Conservation (phyloP, 2,329 filamentous ascomycete species). For the Neocatenulostroma microsporum region DNA sequence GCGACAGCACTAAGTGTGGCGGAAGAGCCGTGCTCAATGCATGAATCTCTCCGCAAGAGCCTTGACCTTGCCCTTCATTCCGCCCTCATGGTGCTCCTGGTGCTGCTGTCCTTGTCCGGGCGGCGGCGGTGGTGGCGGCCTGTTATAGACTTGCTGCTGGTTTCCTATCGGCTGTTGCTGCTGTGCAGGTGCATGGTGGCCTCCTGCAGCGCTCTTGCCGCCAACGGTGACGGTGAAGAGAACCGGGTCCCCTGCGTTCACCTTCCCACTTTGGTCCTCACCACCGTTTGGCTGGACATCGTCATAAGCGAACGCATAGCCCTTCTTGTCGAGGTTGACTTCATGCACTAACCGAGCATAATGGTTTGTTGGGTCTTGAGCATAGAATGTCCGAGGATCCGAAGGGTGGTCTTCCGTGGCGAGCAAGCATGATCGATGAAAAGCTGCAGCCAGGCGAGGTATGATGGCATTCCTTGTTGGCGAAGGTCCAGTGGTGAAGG, state of each 20-base stretch:
- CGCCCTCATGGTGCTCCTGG: constrained; percentile 4
- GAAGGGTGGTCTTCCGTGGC: constrained; percentile 34
- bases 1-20: too few relatives aligned
- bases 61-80: constrained; percentile 13
- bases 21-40: constrained; percentile 11
- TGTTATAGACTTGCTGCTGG: constrained; percentile 9
- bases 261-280: constrained; percentile 48
- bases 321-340: constrained; percentile 51
- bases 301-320: constrained; percentile 59
- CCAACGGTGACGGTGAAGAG: constrained; percentile 44
- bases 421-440: constrained; percentile 67
- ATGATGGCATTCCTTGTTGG: constrained; percentile 53
- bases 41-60: constrained; percentile 15
- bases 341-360: constrained; percentile 55
- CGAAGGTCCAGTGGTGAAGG: constrained; percentile 45
- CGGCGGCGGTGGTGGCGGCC: constrained; percentile 13
- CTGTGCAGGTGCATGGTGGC: constrained; percentile 1
- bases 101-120: constrained; percentile 5
- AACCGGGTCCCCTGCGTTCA: constrained; percentile 40
- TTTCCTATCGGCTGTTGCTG: constrained; percentile 5
- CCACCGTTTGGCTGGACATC: constrained; percentile 56
- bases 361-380: constrained; percentile 41
- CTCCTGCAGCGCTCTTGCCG: constrained; percentile 25
- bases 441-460: constrained; percentile 66
- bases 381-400: constrained; percentile 28